These are phyloP conservation scores for Sarocladiaceae sp. DNA, from an alignment of 2,329 filamentous ascomycete genomes.

Conservation along the genomic window DNA sequence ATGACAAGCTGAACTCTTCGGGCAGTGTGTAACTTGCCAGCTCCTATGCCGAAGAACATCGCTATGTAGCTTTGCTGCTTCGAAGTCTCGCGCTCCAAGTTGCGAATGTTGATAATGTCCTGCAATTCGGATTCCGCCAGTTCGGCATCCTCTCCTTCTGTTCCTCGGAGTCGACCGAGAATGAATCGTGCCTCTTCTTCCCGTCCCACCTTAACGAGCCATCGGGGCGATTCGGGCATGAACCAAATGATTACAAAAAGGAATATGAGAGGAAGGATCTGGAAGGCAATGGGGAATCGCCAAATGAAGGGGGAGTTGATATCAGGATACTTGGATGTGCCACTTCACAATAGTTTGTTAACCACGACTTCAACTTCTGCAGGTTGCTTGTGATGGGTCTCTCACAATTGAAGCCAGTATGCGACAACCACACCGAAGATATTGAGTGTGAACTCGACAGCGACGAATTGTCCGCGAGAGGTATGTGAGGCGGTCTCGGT, in stretches of 20 bases:
- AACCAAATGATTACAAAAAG: conserved; percentile 57
- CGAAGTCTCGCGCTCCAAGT: conserved; percentile 53
- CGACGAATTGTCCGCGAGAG: conserved; percentile 64
- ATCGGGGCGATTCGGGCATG: conserved; percentile 67
- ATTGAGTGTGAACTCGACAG: conserved; percentile 70
- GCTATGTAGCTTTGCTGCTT: conserved; percentile 40
- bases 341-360: conserved; percentile 26
- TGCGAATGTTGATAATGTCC: conserved; percentile 62
- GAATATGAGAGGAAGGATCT: conserved; percentile 59
- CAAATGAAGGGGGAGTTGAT: conserved; percentile 56
- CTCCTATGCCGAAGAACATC: conserved; percentile 65
- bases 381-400: too few species aligned
- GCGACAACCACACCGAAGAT: conserved; percentile 61
- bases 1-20: conserved; percentile 66
- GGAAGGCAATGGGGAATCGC: conserved; percentile 67
- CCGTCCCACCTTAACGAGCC: conserved; percentile 62
- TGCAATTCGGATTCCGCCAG: conserved; percentile 60
- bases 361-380: too few species aligned
- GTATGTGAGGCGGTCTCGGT: conserved; percentile 67
- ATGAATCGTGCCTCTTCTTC: conserved; percentile 65
- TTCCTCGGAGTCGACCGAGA: conserved; percentile 59
- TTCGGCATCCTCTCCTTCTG: conserved; percentile 43
- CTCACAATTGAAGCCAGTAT: conserved; percentile 55
- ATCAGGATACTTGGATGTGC: conserved; percentile 55
- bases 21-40: conserved; percentile 61